These are phyloP conservation scores for Amanita polypyramis DNA, from an alignment of 768 basidiomycete genomes.

Conservation along the genomic window DNA sequence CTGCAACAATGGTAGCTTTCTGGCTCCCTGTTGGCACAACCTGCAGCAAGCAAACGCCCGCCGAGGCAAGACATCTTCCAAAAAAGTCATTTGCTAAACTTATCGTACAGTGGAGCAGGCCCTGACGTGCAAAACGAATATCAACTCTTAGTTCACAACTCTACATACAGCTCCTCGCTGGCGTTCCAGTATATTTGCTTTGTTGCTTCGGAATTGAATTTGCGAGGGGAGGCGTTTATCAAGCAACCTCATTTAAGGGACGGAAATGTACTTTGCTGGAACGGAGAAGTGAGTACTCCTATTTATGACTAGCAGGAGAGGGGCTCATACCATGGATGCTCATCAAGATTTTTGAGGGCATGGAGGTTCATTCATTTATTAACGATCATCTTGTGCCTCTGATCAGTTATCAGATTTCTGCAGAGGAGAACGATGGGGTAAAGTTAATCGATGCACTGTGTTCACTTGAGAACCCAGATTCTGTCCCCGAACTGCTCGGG, in stretches of 20 bases:
- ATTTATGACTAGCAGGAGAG: not conserved
- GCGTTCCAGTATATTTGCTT: conserved; percentile 27
- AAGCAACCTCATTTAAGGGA: conserved; percentile 57
- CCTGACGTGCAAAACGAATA: conserved; percentile 46
- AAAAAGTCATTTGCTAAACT: not conserved
- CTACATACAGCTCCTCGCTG: not conserved
- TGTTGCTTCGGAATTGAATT: conserved; percentile 60
- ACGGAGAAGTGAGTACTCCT: conserved; percentile 55
- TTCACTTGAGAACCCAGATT: conserved; percentile 20
- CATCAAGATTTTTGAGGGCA: conserved; percentile 59
- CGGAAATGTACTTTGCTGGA: conserved; percentile 70
- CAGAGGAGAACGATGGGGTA: conserved; percentile 64
- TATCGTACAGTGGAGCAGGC: conserved; percentile 27
- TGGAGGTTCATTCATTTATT: conserved; percentile 38
- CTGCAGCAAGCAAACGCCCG: conserved; percentile 41
- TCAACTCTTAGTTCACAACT: not conserved
- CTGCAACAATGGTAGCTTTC: conserved; percentile 9
- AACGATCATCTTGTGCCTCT: not conserved
- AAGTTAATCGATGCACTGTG: conserved; percentile 32
- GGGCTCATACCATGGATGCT: not conserved
- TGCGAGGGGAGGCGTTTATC: conserved; percentile 50
- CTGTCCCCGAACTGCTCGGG: conserved; percentile 43
- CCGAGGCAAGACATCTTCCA: conserved; percentile 36
- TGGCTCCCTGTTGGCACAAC: conserved; percentile 13
- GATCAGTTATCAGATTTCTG: conserved; percentile 33